Evolutionary conservation across 257 asterid genomes (phyloP).

Genomic region (Ocimum tenuiflorum): DNA sequence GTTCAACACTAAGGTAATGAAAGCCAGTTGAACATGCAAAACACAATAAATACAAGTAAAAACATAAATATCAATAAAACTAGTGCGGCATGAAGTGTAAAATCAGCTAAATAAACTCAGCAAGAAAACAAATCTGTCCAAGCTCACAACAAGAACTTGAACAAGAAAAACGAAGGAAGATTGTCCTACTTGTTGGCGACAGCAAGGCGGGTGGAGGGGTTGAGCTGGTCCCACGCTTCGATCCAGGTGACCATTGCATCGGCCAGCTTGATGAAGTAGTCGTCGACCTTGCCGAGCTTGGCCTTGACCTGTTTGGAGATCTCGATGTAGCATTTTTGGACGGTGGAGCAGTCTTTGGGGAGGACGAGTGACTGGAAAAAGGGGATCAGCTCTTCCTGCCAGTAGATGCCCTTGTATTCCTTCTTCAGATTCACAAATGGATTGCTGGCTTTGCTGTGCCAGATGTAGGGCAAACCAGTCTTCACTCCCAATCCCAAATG

Average conservation of each 20-base stretch:
- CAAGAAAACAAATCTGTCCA: background rate
- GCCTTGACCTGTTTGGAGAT: slow-evolving; percentile 43
- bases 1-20: no score
- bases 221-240: slow-evolving; percentile 44
- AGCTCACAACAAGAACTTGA: background rate
- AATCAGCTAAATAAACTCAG: slow-evolving; percentile 1
- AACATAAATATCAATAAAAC: background rate
- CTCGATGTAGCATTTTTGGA: slow-evolving; percentile 41
- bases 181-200: slow-evolving; percentile 17
- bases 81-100: background rate
- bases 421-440: slow-evolving; percentile 43
- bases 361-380: slow-evolving; percentile 37
- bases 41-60: background rate
- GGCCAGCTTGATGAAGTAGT: slow-evolving; percentile 39
- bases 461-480: slow-evolving; percentile 45
- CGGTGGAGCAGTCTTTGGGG: slow-evolving; percentile 40
- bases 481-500: slow-evolving; percentile 45
- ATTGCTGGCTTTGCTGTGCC: slow-evolving; percentile 57
- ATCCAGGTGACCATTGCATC: slow-evolving; percentile 46
- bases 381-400: slow-evolving; percentile 50
- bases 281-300: slow-evolving; percentile 40
- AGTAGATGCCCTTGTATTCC: slow-evolving; percentile 50
- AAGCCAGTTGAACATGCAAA: no score
- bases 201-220: slow-evolving; percentile 15
- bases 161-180: no score